Conservation (phyloP, 208 protist species). For the Endotrypanum monterogeii region DNA sequence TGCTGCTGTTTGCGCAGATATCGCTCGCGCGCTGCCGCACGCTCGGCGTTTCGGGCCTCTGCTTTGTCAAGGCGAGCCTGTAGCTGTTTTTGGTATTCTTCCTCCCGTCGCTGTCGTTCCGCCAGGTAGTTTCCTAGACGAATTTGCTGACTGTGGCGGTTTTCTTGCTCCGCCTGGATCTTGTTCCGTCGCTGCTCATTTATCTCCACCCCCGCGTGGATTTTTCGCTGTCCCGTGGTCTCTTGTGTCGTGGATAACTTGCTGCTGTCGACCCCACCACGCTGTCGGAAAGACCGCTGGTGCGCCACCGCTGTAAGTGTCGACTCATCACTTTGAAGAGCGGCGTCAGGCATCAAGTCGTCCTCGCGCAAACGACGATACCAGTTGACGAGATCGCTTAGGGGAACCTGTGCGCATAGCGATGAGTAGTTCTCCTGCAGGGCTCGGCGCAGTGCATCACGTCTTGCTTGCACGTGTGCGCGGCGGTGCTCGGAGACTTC, state of each 20-base stretch:
- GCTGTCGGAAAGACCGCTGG: constrained; percentile 56
- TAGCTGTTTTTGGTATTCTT: constrained; percentile 43
- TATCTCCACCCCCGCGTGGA: constrained; percentile 57
- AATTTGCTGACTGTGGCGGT: constrained; percentile 40
- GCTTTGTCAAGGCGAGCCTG: constrained; percentile 51
- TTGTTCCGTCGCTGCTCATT: constrained; percentile 28
- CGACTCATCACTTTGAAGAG: constrained; percentile 4
- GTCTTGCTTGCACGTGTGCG: constrained; percentile 30
- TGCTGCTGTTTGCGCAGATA: constrained; percentile 33
- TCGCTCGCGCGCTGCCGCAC: constrained; percentile 51
- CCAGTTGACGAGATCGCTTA: constrained; percentile 50
- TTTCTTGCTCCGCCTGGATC: constrained; percentile 37
- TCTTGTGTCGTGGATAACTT: constrained; percentile 50
- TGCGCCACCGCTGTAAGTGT: constrained; percentile 48
- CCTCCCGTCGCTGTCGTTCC: constrained; percentile 55
- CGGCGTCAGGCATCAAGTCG: constrained; percentile 1
- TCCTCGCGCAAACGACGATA: constrained; percentile 24
- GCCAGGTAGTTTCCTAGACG: constrained; percentile 50
- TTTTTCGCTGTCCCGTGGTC: constrained; percentile 43
- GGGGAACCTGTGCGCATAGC: constrained; percentile 44
- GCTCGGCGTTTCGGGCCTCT: constrained; percentile 50
- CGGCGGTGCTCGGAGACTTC: constrained; percentile 46
- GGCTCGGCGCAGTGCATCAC: constrained; percentile 26
- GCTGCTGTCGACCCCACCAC: constrained; percentile 52
- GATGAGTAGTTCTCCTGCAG: constrained; percentile 59